These are phyloP conservation scores for Rhododendron mucronatum DNA, from an alignment of 148 eudicot species.

Conservation along the genomic window DNA sequence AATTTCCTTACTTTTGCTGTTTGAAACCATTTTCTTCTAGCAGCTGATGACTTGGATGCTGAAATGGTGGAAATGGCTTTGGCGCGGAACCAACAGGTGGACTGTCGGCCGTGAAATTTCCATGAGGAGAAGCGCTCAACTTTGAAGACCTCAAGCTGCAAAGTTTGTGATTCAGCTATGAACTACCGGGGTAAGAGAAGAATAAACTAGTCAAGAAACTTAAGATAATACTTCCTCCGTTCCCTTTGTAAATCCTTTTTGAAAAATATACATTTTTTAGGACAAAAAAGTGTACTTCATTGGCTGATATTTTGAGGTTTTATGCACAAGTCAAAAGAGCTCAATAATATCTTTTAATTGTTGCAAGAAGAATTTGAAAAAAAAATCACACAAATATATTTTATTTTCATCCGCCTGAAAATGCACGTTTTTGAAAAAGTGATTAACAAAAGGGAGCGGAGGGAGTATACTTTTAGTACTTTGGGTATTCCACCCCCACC, in stretches of 20 bases:
- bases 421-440: background rate
- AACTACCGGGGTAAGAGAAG: conserved; percentile 3
- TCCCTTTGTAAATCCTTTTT: background rate
- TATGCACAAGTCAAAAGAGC: background rate
- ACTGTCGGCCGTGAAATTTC: conserved; percentile 51
- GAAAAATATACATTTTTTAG: background rate
- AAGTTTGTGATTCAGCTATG: conserved; percentile 6
- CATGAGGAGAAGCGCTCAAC: conserved; percentile 76
- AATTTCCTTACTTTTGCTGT: conserved; percentile 71
- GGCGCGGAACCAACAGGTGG: conserved; percentile 91
- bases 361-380: background rate
- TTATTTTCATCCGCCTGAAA: background rate
- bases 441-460: background rate
- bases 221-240: background rate
- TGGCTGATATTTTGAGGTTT: background rate
- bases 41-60: conserved; percentile 93
- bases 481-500: background rate
- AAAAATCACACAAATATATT: background rate
- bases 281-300: background rate
- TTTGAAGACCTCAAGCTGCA: conserved; percentile 69
- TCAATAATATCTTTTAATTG: background rate
- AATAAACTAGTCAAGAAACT: conserved; percentile 7
- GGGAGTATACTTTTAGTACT: background rate
- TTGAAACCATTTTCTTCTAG: conserved; percentile 92
- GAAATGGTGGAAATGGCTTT: conserved; percentile 82